Evolutionary conservation across 805 yeast species (phyloP), one percentile per base, ranked within the genome.

Genomic region (Hanseniaspora occidentalis): DNA sequence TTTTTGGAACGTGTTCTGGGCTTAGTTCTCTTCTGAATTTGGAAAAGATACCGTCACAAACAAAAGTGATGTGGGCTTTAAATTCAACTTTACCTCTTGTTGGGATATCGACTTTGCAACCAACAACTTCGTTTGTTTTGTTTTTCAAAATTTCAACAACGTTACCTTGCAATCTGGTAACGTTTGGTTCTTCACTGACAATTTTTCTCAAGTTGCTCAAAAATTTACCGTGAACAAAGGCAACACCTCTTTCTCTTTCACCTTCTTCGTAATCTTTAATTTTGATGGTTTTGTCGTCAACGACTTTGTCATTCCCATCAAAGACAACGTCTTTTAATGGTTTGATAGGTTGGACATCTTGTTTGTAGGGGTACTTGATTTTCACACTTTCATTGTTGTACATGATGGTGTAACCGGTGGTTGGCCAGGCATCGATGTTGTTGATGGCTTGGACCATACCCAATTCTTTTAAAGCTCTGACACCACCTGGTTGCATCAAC

Each of bases 401-500:
- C 46, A 81, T 71, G 42, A 92, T 76, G 40, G 84, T 74, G 62
- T 92, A 92, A 3, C 98, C 98, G 31, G 70, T 61, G 23, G 78
- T 84, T 19, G 74, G 76, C 7, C 74, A 71, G 6, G 96, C 95
- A 33, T 77, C 88, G 25, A 60, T 60, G 37, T 54, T 50, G 45
- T 58, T 58, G 37, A 60, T 55, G 16, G 64, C 79, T 47, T 75
- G 74, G 16, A 72, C 71, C 85, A 92, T 77, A 4, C 96, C 97
- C 24, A 92, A 64, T 49, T 84, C 79, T 48, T 70, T 68, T 42
- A 92, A 66, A 1, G 95, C 89, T 56, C 80, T 76, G 22, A 92
- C 64, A n/a, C 99, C 99, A 26, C 85, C 88, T 3, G 99, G 99
- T 61, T 92, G 99, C 71, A 92, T 70, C 53, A 92, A 70, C 59